Percentiles rank a stretch among this genome's conserved stretches.
These are phyloP conservation scores for Pseudocercospora musae DNA, from an alignment of 2,329 filamentous ascomycete species.

Conservation along the genomic window DNA sequence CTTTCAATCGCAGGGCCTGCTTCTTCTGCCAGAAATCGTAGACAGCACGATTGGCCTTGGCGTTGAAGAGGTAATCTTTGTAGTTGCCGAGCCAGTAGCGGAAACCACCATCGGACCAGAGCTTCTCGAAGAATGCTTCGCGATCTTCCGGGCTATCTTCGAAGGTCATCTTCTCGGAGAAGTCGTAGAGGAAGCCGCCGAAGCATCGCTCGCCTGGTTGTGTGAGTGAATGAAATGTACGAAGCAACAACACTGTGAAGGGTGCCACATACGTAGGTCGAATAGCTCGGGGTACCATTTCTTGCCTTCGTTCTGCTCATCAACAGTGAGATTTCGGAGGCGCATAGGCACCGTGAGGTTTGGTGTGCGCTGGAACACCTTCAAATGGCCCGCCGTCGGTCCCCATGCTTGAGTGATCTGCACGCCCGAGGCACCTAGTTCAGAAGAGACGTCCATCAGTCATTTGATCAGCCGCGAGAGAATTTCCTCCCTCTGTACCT, in stretches of 20 bases:
- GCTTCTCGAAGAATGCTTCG: slow-evolving; percentile 32
- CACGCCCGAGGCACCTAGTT: slow-evolving; percentile 41
- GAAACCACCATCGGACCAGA: slow-evolving; percentile 22
- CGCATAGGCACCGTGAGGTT: slow-evolving; percentile 34
- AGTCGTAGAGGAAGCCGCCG: slow-evolving; percentile 58
- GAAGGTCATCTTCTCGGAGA: slow-evolving; percentile 52
- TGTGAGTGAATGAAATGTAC: not conserved
- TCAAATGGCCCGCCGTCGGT: slow-evolving; percentile 16
- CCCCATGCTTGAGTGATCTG: slow-evolving; percentile 33
- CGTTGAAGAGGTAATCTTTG: slow-evolving; percentile 10
- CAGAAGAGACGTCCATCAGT: slow-evolving; percentile 8
- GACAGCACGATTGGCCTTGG: slow-evolving; percentile 18
- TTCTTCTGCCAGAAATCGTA: slow-evolving; percentile 58
- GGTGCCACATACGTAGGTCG: slow-evolving; percentile 29
- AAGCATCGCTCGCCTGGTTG: slow-evolving; percentile 47
- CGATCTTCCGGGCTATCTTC: slow-evolving; percentile 43
- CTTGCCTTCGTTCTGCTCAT: slow-evolving; percentile 51
- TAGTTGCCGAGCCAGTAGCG: slow-evolving; percentile 20
- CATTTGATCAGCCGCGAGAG: not conserved
- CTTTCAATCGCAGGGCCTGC: slow-evolving; percentile 48
- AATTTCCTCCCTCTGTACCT: not conserved
- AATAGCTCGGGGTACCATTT: slow-evolving; percentile 49
- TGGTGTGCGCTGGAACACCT: slow-evolving; percentile 21
- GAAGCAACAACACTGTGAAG: slow-evolving; percentile 23
- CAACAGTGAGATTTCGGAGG: slow-evolving; percentile 51